phyloP scores from a whole-genome alignment of 352 stramenopile species.

The Saprolegnia diclina region DNA sequence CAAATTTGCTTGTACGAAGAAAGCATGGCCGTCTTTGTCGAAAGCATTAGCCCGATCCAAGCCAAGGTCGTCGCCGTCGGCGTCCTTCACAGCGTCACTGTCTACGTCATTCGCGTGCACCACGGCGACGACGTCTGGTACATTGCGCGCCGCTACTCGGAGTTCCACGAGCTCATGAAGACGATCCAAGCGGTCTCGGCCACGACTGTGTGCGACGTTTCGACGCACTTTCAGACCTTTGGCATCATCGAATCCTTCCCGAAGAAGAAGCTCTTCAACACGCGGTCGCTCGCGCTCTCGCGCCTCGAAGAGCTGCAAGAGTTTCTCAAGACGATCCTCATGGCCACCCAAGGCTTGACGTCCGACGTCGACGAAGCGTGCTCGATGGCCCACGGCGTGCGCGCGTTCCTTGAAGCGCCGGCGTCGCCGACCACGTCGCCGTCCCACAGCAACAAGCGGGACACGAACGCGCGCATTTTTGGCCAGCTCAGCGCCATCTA shows the following conservation, averaged over 20 bases:
- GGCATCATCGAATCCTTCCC: constrained; percentile 11
- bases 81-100: constrained; percentile 3
- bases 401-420: not conserved
- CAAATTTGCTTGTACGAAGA: not conserved
- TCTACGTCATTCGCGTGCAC: constrained; percentile 20
- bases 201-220: not conserved
- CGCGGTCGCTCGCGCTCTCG: not conserved
- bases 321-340: constrained; percentile 20
- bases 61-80: constrained; percentile 21
- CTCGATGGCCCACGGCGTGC: not conserved
- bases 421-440: not conserved
- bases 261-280: constrained; percentile 5
- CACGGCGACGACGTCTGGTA: not conserved
- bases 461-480: not conserved
- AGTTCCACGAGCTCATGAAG: constrained; percentile 22
- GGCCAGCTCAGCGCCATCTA: not conserved
- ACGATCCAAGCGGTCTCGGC: constrained; percentile 1
- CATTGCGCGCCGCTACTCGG: constrained; percentile 19
- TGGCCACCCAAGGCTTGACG: constrained; percentile 11
- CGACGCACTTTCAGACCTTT: constrained; percentile 2
- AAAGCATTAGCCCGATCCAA: not conserved
- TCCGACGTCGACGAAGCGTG: not conserved
- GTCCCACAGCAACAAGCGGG: not conserved
- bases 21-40: constrained; percentile 1
- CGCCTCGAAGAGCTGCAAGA: constrained; percentile 15